These are phyloP conservation scores for Cytospora paraplurivora DNA, from an alignment of 2,329 filamentous ascomycete species.

Conservation along the genomic window DNA sequence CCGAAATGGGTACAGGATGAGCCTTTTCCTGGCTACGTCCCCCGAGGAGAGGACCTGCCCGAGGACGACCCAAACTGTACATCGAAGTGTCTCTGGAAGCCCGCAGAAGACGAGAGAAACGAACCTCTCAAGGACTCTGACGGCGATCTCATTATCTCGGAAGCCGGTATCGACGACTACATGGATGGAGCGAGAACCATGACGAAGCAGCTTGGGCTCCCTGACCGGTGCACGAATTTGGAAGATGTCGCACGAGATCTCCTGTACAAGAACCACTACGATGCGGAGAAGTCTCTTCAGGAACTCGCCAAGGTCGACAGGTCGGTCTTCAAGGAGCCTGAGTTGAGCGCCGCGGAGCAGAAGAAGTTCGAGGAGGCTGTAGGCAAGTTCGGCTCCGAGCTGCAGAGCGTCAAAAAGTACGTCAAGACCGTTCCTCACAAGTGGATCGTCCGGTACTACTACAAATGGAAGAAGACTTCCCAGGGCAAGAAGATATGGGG, in stretches of 20 bases:
- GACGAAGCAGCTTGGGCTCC: slow-evolving; percentile 68
- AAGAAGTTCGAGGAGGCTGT: slow-evolving; percentile 94
- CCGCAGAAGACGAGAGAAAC: slow-evolving; percentile 49
- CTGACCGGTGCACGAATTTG: slow-evolving; percentile 79
- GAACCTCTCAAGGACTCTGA: slow-evolving; percentile 21
- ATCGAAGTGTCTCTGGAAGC: slow-evolving; percentile 75
- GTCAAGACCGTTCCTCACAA: slow-evolving; percentile 80
- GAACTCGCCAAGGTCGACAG: slow-evolving; percentile 69
- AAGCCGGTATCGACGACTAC: slow-evolving; percentile 65
- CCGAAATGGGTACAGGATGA: slow-evolving; percentile 95
- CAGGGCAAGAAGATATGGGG: slow-evolving; percentile 89
- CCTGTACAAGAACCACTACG: slow-evolving; percentile 71
- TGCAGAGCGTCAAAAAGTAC: slow-evolving; percentile 78
- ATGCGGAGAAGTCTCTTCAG: slow-evolving; percentile 70
- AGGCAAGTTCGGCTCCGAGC: slow-evolving; percentile 86
- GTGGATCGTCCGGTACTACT: slow-evolving; percentile 89
- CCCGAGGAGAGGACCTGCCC: slow-evolving; percentile 76
- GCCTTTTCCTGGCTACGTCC: slow-evolving; percentile 75
- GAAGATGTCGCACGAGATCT: slow-evolving; percentile 79
- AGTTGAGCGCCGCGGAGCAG: slow-evolving; percentile 73
- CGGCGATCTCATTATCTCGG: slow-evolving; percentile 42
- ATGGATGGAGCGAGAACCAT: slow-evolving; percentile 69
- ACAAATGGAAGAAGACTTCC: slow-evolving; percentile 95
- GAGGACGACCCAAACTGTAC: slow-evolving; percentile 75
- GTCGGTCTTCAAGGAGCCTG: slow-evolving; percentile 80